phyloP scores from a whole-genome alignment of 225 moss, liverwort and hornwort species.

The Ulota crispa region DNA sequence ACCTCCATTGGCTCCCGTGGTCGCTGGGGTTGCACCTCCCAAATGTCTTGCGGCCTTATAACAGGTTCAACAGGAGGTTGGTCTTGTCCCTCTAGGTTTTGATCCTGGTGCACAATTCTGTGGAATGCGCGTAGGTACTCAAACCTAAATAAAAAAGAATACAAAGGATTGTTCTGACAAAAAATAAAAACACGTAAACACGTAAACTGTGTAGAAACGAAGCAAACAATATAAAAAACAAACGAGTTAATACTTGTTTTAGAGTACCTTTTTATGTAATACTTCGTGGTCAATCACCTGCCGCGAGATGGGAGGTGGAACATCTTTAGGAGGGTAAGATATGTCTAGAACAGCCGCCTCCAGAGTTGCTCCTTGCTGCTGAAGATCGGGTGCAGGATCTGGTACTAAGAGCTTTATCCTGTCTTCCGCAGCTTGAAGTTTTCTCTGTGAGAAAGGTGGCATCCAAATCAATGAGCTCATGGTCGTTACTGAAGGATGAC shows the following conservation, averaged over 20 bases:
- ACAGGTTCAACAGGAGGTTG: background rate
- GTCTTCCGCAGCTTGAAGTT: conserved; percentile 18
- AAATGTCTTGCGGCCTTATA: conserved; percentile 16
- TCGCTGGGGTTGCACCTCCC: conserved; percentile 23
- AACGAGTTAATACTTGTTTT: background rate
- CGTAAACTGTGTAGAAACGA: background rate
- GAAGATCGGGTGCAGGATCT: background rate
- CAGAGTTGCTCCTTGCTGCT: background rate
- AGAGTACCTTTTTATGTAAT: background rate
- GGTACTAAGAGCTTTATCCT: background rate
- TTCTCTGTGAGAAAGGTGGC: background rate
- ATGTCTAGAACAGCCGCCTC: conserved; percentile 8
- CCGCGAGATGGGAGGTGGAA: background rate
- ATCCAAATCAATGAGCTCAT: background rate
- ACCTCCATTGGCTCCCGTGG: conserved; percentile 21
- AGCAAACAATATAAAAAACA: background rate
- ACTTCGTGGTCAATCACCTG: background rate
- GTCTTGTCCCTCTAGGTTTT: background rate
- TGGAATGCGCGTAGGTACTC: background rate
- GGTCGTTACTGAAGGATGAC: background rate
- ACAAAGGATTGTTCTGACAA: background rate
- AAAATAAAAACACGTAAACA: background rate
- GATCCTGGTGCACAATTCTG: conserved; percentile 5
- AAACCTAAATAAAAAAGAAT: background rate
- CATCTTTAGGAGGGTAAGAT: conserved; percentile 1